A percentile compares a stretch with the other conserved stretches of the same genome.
Conservation (phyloP, 2,329 filamentous ascomycete species). For the Myriosclerotinia curreyana region DNA sequence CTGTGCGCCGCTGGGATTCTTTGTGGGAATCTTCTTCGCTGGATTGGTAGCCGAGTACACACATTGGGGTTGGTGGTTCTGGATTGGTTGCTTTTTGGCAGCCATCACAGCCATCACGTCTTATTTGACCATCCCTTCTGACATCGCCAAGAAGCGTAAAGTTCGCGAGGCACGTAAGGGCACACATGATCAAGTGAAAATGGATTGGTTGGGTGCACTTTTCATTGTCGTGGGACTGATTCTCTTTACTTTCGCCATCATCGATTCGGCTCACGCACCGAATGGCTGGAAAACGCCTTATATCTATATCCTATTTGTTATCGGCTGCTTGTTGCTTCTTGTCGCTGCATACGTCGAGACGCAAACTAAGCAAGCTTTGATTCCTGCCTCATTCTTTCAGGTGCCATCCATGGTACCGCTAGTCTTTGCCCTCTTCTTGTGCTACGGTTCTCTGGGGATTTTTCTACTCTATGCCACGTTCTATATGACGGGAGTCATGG, state of each 20-base stretch:
- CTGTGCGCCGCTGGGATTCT: conserved; percentile 54
- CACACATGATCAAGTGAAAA: conserved; percentile 44
- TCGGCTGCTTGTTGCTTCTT: conserved; percentile 59
- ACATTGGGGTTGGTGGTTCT: conserved; percentile 67
- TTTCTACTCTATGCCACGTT: conserved; percentile 68
- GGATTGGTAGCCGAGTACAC: conserved; percentile 58
- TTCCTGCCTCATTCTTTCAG: conserved; percentile 67
- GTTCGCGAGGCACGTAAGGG: conserved; percentile 15
- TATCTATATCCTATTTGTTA: conserved; percentile 61
- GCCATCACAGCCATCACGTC: conserved; percentile 47
- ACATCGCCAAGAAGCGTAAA: conserved; percentile 41
- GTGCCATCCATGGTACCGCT: conserved; percentile 67
- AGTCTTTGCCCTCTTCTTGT: conserved; percentile 58
- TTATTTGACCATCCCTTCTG: conserved; percentile 50
- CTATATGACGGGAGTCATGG: conserved; percentile 57
- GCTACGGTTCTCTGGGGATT: conserved; percentile 66
- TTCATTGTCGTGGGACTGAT: conserved; percentile 64
- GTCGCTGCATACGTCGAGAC: conserved; percentile 68
- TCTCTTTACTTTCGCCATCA: conserved; percentile 72
- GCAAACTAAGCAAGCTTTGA: conserved; percentile 62
- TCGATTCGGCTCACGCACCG: conserved; percentile 66
- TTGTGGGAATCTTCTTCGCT: conserved; percentile 61
- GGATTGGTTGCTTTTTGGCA: conserved; percentile 56
- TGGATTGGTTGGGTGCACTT: conserved; percentile 66
- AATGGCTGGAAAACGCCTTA: conserved; percentile 72